Percentiles rank a stretch among this genome's conserved stretches.
Conservation (phyloP, 1,284 basidiomycete genomes). For the Trichosporon sp. region DNA sequence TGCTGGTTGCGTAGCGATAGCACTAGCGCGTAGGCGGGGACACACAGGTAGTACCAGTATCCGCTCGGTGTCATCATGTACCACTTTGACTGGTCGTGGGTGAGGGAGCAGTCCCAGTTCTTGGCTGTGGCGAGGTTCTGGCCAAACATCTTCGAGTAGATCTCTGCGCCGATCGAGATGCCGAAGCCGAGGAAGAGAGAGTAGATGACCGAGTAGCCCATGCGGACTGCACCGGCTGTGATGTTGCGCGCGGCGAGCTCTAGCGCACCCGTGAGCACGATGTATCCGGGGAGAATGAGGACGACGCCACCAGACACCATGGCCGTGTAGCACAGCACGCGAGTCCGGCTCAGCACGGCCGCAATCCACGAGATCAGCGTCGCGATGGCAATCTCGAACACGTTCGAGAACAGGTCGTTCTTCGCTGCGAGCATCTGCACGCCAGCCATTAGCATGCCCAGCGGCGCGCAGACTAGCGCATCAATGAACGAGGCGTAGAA, state of each 20-base stretch:
- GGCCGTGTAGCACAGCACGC: constrained; percentile 76
- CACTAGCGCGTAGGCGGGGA: constrained; percentile 68
- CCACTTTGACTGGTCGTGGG: constrained; percentile 51
- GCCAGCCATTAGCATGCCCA: constrained; percentile 70
- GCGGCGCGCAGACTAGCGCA: constrained; percentile 64
- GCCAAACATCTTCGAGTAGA: constrained; percentile 58
- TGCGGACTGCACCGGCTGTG: constrained; percentile 74
- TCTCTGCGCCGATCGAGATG: constrained; percentile 66
- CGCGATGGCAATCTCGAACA: constrained; percentile 50
- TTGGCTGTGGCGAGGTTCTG: constrained; percentile 52
- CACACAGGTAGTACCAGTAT: constrained; percentile 63
- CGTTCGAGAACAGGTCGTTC: constrained; percentile 80
- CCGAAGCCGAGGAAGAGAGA: constrained; percentile 74
- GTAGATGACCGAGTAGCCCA: constrained; percentile 63
- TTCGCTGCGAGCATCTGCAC: constrained; percentile 69
- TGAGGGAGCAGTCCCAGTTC: constrained; percentile 47
- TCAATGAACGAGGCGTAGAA: constrained; percentile 61
- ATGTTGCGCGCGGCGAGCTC: constrained; percentile 69
- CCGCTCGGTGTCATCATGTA: constrained; percentile 46
- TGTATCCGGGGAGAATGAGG: constrained; percentile 76
- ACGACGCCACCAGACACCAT: constrained; percentile 79
- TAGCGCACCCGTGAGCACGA: constrained; percentile 71
- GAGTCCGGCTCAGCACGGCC: constrained; percentile 65
- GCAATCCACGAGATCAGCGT: constrained; percentile 68
- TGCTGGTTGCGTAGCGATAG: constrained; percentile 73